These are phyloP conservation scores for Macrolepiota dolichaula DNA, from an alignment of 768 basidiomycete species.

Conservation along the genomic window DNA sequence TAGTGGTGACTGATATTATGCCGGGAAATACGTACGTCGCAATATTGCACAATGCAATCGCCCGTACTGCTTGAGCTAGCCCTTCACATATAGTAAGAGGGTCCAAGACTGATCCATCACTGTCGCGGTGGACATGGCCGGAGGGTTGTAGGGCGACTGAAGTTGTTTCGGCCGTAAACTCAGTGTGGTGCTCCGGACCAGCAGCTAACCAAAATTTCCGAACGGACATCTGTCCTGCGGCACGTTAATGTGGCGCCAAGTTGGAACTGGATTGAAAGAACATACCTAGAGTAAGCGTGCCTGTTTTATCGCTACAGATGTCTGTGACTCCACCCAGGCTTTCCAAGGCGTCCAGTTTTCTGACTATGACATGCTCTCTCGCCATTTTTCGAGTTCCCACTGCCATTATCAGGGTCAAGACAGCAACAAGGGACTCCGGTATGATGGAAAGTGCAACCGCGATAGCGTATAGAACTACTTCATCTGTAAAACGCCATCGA, in stretches of 20 bases:
- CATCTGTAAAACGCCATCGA: slow-evolving; percentile 27
- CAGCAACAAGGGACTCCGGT: slow-evolving; percentile 40
- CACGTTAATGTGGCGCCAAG: neutral
- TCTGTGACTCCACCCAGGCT: slow-evolving; percentile 53
- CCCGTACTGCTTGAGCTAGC: slow-evolving; percentile 25
- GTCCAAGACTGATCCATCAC: slow-evolving; percentile 16
- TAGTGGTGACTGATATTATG: neutral
- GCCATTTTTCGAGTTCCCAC: slow-evolving; percentile 55
- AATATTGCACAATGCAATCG: slow-evolving; percentile 35
- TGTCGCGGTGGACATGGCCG: slow-evolving; percentile 13
- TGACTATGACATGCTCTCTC: slow-evolving; percentile 55
- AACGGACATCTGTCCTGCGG: slow-evolving; percentile 36
- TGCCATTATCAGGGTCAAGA: slow-evolving; percentile 57
- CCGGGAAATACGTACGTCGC: slow-evolving; percentile 25
- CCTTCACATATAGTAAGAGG: slow-evolving; percentile 14
- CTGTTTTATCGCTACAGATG: slow-evolving; percentile 66
- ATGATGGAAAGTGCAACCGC: slow-evolving; percentile 37
- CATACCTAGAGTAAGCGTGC: slow-evolving; percentile 46
- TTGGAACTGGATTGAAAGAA: neutral
- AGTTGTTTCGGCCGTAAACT: slow-evolving; percentile 29
- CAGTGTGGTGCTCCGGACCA: slow-evolving; percentile 19
- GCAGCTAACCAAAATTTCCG: slow-evolving; percentile 36
- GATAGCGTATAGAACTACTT: slow-evolving; percentile 34
- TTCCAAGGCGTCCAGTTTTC: slow-evolving; percentile 62
- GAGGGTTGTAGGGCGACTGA: slow-evolving; percentile 30